Evolutionary conservation across 805 yeast genomes (phyloP).

Genomic region (Ogataea allantospora): DNA sequence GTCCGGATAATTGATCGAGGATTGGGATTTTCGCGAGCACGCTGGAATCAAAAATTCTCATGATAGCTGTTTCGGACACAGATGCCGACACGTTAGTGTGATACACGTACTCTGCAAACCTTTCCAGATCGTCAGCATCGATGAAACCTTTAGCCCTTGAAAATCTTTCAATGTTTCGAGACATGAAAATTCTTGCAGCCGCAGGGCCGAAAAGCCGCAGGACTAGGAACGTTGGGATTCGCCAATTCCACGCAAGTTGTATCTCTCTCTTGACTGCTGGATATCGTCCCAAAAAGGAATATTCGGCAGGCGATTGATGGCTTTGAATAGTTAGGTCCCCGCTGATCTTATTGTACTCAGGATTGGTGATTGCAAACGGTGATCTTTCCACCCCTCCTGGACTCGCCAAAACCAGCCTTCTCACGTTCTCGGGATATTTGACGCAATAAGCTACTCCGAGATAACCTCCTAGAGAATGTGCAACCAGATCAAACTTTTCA

Average conservation of each 20-base stretch:
- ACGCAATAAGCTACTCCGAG: conserved; percentile 63
- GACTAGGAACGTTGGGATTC: conserved; percentile 46
- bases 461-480: conserved; percentile 81
- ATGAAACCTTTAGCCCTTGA: conserved; percentile 27
- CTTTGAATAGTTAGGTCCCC: conserved; percentile 28
- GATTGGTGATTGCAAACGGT: conserved; percentile 55
- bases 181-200: conserved; percentile 32
- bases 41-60: conserved; percentile 53
- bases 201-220: conserved; percentile 44
- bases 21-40: conserved; percentile 66
- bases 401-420: conserved; percentile 58
- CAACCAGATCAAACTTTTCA: conserved; percentile 58
- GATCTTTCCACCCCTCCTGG: conserved; percentile 81
- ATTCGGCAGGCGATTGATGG: conserved; percentile 42
- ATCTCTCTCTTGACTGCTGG: conserved; percentile 40
- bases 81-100: conserved; percentile 31
- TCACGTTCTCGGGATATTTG: conserved; percentile 53
- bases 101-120: conserved; percentile 34
- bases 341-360: conserved; percentile 20
- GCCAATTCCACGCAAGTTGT: conserved; percentile 39
- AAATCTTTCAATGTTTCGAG: conserved; percentile 30
- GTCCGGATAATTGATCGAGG: conserved; percentile 48
- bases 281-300: conserved; percentile 45
- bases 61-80: conserved; percentile 38
- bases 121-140: conserved; percentile 28